These are phyloP conservation scores for Teunomyces pallodes DNA, from an alignment of 805 yeast species.

Conservation along the genomic window DNA sequence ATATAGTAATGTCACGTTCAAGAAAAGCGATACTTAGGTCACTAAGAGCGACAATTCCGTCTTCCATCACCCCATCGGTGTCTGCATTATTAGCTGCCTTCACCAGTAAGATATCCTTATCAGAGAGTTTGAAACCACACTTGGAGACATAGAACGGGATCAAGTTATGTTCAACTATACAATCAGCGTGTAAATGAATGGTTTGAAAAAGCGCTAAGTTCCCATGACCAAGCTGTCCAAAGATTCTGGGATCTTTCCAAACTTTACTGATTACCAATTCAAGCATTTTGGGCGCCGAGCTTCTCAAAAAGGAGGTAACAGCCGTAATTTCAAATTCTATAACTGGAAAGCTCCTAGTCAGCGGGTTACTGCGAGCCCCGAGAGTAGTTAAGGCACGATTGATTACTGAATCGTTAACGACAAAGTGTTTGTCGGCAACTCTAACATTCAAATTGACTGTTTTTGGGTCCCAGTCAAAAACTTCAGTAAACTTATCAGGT, in stretches of 20 bases:
- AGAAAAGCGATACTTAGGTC: constrained; percentile 45
- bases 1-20: constrained; percentile 16
- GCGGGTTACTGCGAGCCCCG: constrained; percentile 16
- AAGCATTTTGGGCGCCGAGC: constrained; percentile 30
- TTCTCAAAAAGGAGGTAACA: constrained; percentile 49
- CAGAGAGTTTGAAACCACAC: constrained; percentile 35
- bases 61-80: constrained; percentile 29
- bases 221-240: constrained; percentile 4
- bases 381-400: constrained; percentile 26
- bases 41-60: constrained; percentile 33
- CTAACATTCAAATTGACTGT: constrained; percentile 15
- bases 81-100: constrained; percentile 10
- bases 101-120: constrained; percentile 15
- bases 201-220: constrained; percentile 6
- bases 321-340: constrained; percentile 47
- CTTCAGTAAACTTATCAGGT: constrained; percentile 17
- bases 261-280: constrained; percentile 19
- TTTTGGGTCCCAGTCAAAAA: constrained; percentile 17
- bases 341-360: not conserved
- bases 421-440: constrained; percentile 15
- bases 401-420: constrained; percentile 13
- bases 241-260: constrained; percentile 11
- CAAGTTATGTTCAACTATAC: constrained; percentile 49
- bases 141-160: constrained; percentile 41
- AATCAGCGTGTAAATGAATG: constrained; percentile 36